Percentiles rank a stretch among this genome's conserved stretches.
Conservation (phyloP, 129 eudicot species). For the carrot (Daucus carota) region DNA sequence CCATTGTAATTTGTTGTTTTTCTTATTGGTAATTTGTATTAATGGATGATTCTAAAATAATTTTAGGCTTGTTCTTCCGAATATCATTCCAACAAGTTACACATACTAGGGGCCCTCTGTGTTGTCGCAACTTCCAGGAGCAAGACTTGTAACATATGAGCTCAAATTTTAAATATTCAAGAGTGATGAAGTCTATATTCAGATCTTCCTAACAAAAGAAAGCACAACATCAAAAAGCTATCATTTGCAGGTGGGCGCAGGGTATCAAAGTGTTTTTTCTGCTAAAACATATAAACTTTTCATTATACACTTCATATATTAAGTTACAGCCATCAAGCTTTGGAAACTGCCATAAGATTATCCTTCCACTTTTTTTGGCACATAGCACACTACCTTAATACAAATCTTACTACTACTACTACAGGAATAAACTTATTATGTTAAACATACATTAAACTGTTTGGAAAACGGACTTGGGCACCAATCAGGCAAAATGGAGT, state of each 20-base stretch:
- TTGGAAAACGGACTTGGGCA: background rate
- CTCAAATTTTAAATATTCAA: too few relatives aligned
- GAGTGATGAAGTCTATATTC: too few relatives aligned
- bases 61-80: background rate
- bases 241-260: too few relatives aligned
- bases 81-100: background rate
- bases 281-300: too few relatives aligned
- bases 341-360: background rate
- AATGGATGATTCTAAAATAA: background rate
- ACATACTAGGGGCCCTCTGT: too few relatives aligned
- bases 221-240: too few relatives aligned
- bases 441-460: background rate
- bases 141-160: too few relatives aligned
- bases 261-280: too few relatives aligned
- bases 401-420: background rate
- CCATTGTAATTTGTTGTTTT: background rate
- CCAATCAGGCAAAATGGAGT: background rate
- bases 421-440: background rate
- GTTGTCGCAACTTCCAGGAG: too few relatives aligned
- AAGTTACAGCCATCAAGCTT: background rate
- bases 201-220: too few relatives aligned
- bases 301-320: too few relatives aligned
- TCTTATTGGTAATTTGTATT: background rate
- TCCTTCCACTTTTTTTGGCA: background rate
- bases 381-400: background rate